Percentiles rank a stretch among this genome's conserved stretches.
Evolutionary conservation across 805 yeast genomes (phyloP).

Genomic region (Cyberlindnera xishuangbannaensis): DNA sequence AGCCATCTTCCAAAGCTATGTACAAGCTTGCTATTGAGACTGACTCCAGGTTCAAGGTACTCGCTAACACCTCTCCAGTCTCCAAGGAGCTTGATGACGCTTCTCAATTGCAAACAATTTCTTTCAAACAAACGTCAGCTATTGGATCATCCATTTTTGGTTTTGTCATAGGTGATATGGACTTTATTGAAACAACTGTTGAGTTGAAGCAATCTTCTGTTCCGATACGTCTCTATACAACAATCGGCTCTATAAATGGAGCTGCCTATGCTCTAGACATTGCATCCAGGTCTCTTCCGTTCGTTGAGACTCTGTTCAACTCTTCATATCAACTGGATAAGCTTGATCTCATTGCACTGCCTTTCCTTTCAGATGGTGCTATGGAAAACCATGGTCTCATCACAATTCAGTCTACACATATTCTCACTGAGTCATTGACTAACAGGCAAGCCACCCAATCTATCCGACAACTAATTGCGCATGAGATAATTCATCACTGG

Average conservation of each 20-base stretch:
- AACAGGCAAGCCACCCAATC: conserved; percentile 25
- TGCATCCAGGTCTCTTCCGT: conserved; percentile 42
- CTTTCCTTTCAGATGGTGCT: conserved; percentile 70
- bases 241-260: conserved; percentile 42
- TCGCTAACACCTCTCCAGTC: conserved; percentile 42
- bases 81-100: conserved; percentile 23
- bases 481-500: conserved; percentile 79
- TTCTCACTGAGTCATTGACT: conserved; percentile 32
- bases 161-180: conserved; percentile 64
- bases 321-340: conserved; percentile 52
- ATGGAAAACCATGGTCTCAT: conserved; percentile 78
- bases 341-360: conserved; percentile 62
- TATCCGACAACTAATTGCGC: conserved; percentile 54
- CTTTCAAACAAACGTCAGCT: conserved; percentile 49
- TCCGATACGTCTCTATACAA: conserved; percentile 40
- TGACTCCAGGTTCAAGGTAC: conserved; percentile 37
- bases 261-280: conserved; percentile 47
- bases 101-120: conserved; percentile 27
- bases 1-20: conserved; percentile 47
- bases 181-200: conserved; percentile 32
- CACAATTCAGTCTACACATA: conserved; percentile 49
- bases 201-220: conserved; percentile 19
- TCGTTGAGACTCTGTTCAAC: conserved; percentile 39
- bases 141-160: conserved; percentile 63
- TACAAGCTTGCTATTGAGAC: conserved; percentile 47